These are phyloP conservation scores for Ophiostoma sp. DNA, from an alignment of 2,329 filamentous ascomycete species.

Conservation along the genomic window DNA sequence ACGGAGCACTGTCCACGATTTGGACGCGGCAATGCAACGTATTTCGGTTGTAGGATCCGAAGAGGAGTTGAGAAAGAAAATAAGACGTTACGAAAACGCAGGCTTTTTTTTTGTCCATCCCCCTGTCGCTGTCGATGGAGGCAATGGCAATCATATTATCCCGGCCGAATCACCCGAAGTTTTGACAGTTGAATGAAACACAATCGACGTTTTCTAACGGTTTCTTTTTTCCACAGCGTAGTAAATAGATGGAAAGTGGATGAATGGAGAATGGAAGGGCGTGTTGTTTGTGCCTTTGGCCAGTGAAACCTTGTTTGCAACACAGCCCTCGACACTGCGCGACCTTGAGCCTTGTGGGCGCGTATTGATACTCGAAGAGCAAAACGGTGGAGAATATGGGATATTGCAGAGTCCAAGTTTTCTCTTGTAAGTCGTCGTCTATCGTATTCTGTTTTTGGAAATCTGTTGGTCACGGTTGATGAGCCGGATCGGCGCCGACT, in stretches of 20 bases:
- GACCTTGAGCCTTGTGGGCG: slow-evolving; percentile 1
- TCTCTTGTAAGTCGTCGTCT: background rate
- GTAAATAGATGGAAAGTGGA: background rate
- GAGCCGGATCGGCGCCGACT: background rate
- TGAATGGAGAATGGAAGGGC: too few species aligned
- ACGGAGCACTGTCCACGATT: background rate
- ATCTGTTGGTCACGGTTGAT: background rate
- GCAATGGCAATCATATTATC: background rate
- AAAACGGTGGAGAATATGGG: background rate
- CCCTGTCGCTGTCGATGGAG: background rate
- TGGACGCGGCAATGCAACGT: background rate
- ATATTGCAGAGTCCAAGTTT: background rate
- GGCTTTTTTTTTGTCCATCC: background rate
- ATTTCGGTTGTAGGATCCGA: slow-evolving; percentile 4
- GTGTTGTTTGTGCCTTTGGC: background rate
- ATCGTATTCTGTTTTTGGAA: background rate
- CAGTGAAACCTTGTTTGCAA: background rate
- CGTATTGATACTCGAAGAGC: background rate
- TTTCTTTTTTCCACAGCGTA: background rate
- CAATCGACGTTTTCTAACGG: background rate
- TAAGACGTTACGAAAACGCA: background rate
- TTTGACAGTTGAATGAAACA: background rate
- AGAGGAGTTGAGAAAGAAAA: background rate
- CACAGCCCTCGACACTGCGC: background rate
- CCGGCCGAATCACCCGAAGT: slow-evolving; percentile 5